Percentiles rank a stretch among this genome's conserved stretches.
Evolutionary conservation across 768 basidiomycete species (phyloP).

Genomic region (Leccinum longicurvipes): DNA sequence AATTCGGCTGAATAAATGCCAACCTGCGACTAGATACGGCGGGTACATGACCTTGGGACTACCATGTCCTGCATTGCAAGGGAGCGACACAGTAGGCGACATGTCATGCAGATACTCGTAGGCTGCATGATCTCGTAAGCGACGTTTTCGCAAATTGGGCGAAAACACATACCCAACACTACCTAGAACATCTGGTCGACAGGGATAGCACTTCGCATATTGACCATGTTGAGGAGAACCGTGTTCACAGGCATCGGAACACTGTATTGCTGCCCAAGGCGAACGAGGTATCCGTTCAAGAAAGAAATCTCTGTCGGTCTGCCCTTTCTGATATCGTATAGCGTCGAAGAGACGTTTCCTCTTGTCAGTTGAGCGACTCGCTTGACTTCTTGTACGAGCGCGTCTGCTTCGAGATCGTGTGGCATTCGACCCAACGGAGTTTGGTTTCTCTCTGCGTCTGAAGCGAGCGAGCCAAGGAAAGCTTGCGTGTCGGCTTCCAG

Average conservation of each 20-base stretch:
- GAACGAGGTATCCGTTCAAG: slow-evolving; percentile 77
- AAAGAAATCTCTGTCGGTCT: slow-evolving; percentile 73
- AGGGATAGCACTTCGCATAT: slow-evolving; percentile 55
- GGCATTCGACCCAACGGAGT: slow-evolving; percentile 42
- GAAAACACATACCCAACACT: slow-evolving; percentile 10
- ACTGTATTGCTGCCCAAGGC: slow-evolving; percentile 53
- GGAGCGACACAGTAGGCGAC: neutral
- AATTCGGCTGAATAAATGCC: neutral
- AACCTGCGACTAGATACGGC: neutral
- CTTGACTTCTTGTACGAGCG: slow-evolving; percentile 54
- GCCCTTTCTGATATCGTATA: slow-evolving; percentile 63
- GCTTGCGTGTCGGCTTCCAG: slow-evolving; percentile 38
- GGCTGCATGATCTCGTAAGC: slow-evolving; percentile 3
- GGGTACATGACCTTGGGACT: neutral
- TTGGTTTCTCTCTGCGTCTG: slow-evolving; percentile 21
- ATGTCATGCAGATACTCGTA: neutral
- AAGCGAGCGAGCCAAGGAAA: slow-evolving; percentile 23
- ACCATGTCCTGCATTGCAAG: neutral
- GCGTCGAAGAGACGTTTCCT: slow-evolving; percentile 78
- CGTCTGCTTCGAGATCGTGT: slow-evolving; percentile 38
- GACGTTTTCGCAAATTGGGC: neutral
- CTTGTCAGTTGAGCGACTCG: slow-evolving; percentile 57
- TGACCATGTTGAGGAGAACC: slow-evolving; percentile 55
- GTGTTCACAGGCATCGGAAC: slow-evolving; percentile 58
- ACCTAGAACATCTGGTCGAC: slow-evolving; percentile 41